These are phyloP conservation scores for Xylaria sp. DNA, from an alignment of 495 filamentous ascomycete genomes.

Conservation along the genomic window DNA sequence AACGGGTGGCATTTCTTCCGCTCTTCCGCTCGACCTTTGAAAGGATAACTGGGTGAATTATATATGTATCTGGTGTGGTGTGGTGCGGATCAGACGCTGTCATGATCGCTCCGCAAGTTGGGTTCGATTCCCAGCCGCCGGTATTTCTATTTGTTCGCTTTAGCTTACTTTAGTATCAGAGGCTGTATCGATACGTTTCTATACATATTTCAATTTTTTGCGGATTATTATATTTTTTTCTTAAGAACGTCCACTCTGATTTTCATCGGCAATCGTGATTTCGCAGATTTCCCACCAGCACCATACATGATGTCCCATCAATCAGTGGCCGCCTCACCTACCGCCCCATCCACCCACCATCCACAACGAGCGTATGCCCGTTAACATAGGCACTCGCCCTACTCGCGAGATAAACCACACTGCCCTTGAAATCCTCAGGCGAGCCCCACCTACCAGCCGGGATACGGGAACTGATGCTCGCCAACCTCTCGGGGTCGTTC, in stretches of 20 bases:
- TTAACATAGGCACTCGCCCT: constrained; percentile 80
- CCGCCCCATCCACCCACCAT: constrained; percentile 95
- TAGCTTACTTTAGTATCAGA: not conserved
- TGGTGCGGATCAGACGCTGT: not conserved
- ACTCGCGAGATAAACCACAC: constrained; percentile 78
- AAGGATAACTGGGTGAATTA: not conserved
- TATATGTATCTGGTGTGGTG: too few species aligned
- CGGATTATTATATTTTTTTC: too few species aligned
- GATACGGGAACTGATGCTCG: constrained; percentile 80
- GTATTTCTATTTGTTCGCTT: not conserved
- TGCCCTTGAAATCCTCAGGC: constrained; percentile 90
- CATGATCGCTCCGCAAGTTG: too few species aligned
- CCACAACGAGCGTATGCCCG: constrained; percentile 81
- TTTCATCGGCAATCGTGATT: too few species aligned
- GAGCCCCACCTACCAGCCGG: constrained; percentile 86
- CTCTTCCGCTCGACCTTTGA: not conserved
- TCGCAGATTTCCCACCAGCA: not conserved
- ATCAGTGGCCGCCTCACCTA: constrained; percentile 45
- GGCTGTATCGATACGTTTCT: not conserved
- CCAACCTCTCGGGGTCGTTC: constrained; percentile 69
- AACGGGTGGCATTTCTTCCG: not conserved
- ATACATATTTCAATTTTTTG: not conserved
- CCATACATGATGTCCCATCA: not conserved
- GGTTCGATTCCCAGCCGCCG: not conserved
- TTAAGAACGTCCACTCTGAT: too few species aligned